Evolutionary conservation across 2,329 filamentous ascomycete species (phyloP), one percentile per base, ranked within the genome.

Genomic region (Botrytis aclada): DNA sequence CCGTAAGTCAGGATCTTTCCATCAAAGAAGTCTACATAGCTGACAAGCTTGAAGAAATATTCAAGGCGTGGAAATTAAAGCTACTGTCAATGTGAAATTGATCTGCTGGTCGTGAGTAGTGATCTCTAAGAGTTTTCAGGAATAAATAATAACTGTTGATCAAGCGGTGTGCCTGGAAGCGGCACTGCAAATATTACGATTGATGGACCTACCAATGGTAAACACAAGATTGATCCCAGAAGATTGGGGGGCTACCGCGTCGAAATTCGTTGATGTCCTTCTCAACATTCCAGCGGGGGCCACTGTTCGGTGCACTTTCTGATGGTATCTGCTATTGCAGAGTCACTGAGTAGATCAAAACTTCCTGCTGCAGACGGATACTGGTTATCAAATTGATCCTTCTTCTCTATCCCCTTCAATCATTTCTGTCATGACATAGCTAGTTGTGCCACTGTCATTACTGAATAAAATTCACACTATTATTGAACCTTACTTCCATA

Each of bases 401-500:
- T 14, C 12, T 51, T n/a, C 6, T n/a, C n/a, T 12, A 51, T 51
- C 25, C 14, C 47, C 10, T n/a, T 3, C 2, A n/a, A 5, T n/a
- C 25, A 16, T 14, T 6, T n/a, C 25, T 51, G 47, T 14, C 47
- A 51, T n/a, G 25, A 14, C 45, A 22, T 47, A 47, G 0, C 47
- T 51, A 7, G 47, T n/a, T n/a, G 16, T 51, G n/a, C 12, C 25
- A 51, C 47, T n/a, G 47, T 51, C 47, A 16, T n/a, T 51, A 51
- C 4, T n/a, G 5, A 16, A 51, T n/a, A 3, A 51, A 51, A 14
- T n/a, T 16, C 47, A n/a, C 0, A 51, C 10, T 16, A n/a, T 51
- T 0, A 14, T 14, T n/a, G 22, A 51, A 51, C 2, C 12, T n/a
- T 51, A 0, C 25, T 14, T 51, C 10, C 3, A n/a, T n/a, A 16